phyloP scores from a whole-genome alignment of 495 filamentous ascomycete genomes.

The Aspergillus haitiensis region DNA sequence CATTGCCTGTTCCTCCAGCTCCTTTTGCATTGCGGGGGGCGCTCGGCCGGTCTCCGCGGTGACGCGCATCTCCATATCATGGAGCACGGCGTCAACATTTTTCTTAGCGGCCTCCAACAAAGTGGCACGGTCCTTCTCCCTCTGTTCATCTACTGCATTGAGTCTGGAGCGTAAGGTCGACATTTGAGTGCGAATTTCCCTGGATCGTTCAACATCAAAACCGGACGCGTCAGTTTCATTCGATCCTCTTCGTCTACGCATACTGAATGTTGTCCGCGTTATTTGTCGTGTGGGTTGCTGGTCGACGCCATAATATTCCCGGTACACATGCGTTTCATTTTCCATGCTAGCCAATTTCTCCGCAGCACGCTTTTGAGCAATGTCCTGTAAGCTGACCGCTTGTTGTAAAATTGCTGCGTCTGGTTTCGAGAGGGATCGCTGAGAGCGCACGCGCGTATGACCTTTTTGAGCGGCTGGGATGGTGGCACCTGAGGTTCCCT shows the following conservation, averaged over 20 bases:
- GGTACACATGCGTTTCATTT: slow-evolving; percentile 65
- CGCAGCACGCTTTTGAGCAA: slow-evolving; percentile 78
- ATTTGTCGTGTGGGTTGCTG: slow-evolving; percentile 29
- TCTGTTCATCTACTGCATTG: slow-evolving; percentile 68
- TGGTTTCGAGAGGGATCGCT: slow-evolving; percentile 36
- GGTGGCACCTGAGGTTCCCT: slow-evolving; percentile 19
- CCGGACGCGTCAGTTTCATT: slow-evolving; percentile 64
- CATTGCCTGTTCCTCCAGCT: slow-evolving; percentile 77
- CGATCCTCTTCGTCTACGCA: slow-evolving; percentile 64
- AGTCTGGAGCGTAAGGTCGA: slow-evolving; percentile 67
- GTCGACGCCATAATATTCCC: slow-evolving; percentile 70
- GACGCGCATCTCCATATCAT: slow-evolving; percentile 75
- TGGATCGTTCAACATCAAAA: slow-evolving; percentile 67
- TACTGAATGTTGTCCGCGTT: slow-evolving; percentile 52
- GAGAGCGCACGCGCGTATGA: slow-evolving; percentile 39
- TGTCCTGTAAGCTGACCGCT: slow-evolving; percentile 71
- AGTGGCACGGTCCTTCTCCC: slow-evolving; percentile 69
- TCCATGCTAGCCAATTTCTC: slow-evolving; percentile 80
- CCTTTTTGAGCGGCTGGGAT: slow-evolving; percentile 41
- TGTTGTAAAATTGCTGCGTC: slow-evolving; percentile 35
- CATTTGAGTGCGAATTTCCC: slow-evolving; percentile 79
- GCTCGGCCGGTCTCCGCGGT: slow-evolving; percentile 75
- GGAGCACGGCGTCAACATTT: slow-evolving; percentile 76
- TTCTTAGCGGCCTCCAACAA: slow-evolving; percentile 78
- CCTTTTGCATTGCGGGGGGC: slow-evolving; percentile 63